Evolutionary conservation across 495 filamentous ascomycete species (phyloP), one percentile per base, ranked within the genome.

Genomic region (Talaromyces proteolyticus): DNA sequence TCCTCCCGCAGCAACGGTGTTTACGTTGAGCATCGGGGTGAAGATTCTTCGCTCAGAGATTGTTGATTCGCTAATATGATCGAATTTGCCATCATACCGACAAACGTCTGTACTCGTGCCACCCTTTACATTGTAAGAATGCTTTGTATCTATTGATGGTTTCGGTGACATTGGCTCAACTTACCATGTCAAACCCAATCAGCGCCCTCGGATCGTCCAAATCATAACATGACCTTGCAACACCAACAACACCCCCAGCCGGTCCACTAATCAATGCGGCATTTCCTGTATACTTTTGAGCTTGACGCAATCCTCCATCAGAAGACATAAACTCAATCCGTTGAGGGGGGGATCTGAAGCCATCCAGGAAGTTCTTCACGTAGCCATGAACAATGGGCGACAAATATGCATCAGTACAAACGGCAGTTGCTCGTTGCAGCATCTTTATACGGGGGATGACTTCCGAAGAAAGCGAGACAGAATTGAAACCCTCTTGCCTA

Each of bases 51-150:
- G 53, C 21, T 61, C 67, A 6, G 64, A 92, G 1, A 94, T 94
- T 0, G 91, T 96, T 1, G 93, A 96, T 59, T 96, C 92, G 53
- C 96, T 96, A 0, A 96, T 92, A 63, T 98, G 93, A 50, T 97
- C 93, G 60, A 95, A 90, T 47, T 93, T 79, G 7, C 93, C 92
- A 36, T 93, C 93, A 57, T 93, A 97, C 20, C 93, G 73, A 19
- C 89, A 95, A 6, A 96, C 92, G 61, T 98, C 93, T 0, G 93
- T 98, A 38, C 86, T 91, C 4, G 93, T 98, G 23, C 93, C 93
- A 25, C 84, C 84, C 64, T 47, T 41, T n/a, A n/a, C n/a, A n/a
- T n/a, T n/a, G n/a, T n/a, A n/a, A n/a, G n/a, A n/a, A n/a, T n/a
- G n/a, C n/a, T n/a, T n/a, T 16, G 8, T 14, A 40, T 2, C 14